Percentiles rank a stretch among this genome's conserved stretches.
Evolutionary conservation across 2,329 filamentous ascomycete genomes (phyloP).

Genomic region (Didymella exigua): DNA sequence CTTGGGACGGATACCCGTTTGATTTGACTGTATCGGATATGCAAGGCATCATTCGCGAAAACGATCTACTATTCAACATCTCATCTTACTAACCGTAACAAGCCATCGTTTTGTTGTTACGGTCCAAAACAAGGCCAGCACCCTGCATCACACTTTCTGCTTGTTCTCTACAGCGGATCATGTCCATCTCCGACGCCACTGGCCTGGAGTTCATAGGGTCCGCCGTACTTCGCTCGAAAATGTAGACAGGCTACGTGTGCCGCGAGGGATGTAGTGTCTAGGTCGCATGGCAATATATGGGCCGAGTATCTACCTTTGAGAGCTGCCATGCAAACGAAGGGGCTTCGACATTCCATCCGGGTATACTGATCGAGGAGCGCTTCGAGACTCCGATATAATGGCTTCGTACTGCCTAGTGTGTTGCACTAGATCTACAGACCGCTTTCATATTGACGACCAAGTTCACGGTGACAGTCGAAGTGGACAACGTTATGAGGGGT

Average conservation of each 20-base stretch:
- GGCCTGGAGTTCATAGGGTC: background rate
- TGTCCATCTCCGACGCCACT: background rate
- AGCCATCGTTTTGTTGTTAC: background rate
- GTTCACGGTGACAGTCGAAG: background rate
- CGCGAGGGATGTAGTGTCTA: background rate
- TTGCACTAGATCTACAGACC: background rate
- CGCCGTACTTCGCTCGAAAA: background rate
- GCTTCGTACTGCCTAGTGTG: background rate
- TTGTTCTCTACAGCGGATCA: background rate
- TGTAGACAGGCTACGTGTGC: background rate
- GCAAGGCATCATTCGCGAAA: too few species aligned
- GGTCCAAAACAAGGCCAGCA: background rate
- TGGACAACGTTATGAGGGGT: too few species aligned
- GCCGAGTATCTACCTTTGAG: background rate
- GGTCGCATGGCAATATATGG: background rate
- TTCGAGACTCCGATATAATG: background rate
- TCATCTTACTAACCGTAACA: too few species aligned
- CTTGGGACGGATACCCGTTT: conserved; percentile 14
- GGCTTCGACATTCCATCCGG: background rate
- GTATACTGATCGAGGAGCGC: background rate
- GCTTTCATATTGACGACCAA: background rate
- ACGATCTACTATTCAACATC: too few species aligned
- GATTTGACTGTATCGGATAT: too few species aligned
- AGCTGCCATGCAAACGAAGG: background rate
- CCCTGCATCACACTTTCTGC: too few species aligned